Conservation (phyloP, 2,329 filamentous ascomycete species). For the Aspergillus thermomutatus region DNA sequence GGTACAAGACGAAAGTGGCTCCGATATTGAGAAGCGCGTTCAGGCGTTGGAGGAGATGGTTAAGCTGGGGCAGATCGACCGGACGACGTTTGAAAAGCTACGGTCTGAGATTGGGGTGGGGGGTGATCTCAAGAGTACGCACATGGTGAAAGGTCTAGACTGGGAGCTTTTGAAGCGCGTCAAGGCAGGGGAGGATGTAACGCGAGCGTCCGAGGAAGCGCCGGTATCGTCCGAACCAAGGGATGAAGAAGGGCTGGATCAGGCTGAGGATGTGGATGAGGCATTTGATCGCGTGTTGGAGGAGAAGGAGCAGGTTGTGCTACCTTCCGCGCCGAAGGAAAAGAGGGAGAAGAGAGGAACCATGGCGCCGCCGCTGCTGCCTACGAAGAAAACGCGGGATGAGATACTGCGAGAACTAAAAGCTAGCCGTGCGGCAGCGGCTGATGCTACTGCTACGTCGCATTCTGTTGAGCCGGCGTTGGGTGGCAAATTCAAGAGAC, state of each 20-base stretch:
- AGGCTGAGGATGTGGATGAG: constrained; percentile 58
- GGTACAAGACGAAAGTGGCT: constrained; percentile 48
- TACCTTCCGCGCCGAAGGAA: constrained; percentile 28
- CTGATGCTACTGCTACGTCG: constrained; percentile 38
- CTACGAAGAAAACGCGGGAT: constrained; percentile 51
- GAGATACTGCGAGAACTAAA: constrained; percentile 60
- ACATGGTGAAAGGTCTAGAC: constrained; percentile 89
- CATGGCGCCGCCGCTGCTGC: constrained; percentile 41
- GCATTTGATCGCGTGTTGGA: constrained; percentile 49
- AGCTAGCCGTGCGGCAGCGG: constrained; percentile 45
- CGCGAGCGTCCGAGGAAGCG: constrained; percentile 22
- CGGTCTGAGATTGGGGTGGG: constrained; percentile 72
- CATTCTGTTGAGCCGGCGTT: constrained; percentile 46
- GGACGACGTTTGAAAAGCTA: constrained; percentile 71
- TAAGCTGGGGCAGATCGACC: constrained; percentile 80
- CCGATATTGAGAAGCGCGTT: constrained; percentile 61
- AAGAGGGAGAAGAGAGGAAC: constrained; percentile 50
- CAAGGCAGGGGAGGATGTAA: constrained; percentile 55
- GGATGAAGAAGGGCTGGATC: constrained; percentile 28
- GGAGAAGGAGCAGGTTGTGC: constrained; percentile 31
- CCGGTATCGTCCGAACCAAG: constrained; percentile 20
- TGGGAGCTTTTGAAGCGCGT: constrained; percentile 61
- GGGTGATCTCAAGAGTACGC: constrained; percentile 74
- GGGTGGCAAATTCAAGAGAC: constrained; percentile 55
- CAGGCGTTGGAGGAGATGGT: constrained; percentile 76